Conservation (phyloP, 2,329 filamentous ascomycete genomes). For the Stemphylium vesicarium region DNA sequence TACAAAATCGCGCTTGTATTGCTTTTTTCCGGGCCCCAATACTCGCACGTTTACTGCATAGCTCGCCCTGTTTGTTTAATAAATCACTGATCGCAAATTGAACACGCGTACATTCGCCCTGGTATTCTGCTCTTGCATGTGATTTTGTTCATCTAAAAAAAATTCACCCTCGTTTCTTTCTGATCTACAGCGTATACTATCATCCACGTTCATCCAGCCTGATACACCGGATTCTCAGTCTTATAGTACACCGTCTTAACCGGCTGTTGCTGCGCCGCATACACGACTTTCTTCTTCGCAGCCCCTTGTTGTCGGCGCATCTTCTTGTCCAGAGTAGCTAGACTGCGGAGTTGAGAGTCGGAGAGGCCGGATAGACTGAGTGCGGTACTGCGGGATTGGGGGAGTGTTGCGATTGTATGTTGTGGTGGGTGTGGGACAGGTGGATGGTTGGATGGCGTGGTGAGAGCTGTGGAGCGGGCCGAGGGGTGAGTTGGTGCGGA, state of each 20-base stretch:
- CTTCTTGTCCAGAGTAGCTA: conserved; percentile 1
- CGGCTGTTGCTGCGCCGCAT: conserved; percentile 2
- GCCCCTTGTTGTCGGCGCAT: conserved; percentile 2
- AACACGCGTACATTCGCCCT: too few species aligned
- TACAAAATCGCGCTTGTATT: too few species aligned
- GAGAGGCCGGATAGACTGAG: neutral
- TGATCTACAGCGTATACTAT: neutral
- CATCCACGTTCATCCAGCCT: neutral
- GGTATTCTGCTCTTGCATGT: too few species aligned
- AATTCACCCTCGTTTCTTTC: neutral
- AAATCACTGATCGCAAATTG: too few species aligned
- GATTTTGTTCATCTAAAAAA: too few species aligned
- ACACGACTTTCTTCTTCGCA: neutral
- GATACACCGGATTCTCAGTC: conserved; percentile 11
- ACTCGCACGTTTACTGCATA: too few species aligned
- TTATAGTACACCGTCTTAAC: conserved; percentile 7
- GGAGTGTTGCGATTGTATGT: neutral
- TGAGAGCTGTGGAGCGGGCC: too few species aligned
- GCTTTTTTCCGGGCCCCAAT: too few species aligned
- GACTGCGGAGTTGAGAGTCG: neutral
- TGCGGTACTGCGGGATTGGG: neutral
- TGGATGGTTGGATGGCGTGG: too few species aligned
- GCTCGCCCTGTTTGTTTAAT: too few species aligned
- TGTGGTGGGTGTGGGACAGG: neutral
- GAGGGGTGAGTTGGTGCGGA: too few species aligned